Evolutionary conservation across 805 yeast genomes (phyloP).

Genomic region (Wickerhamomyces bisporus): DNA sequence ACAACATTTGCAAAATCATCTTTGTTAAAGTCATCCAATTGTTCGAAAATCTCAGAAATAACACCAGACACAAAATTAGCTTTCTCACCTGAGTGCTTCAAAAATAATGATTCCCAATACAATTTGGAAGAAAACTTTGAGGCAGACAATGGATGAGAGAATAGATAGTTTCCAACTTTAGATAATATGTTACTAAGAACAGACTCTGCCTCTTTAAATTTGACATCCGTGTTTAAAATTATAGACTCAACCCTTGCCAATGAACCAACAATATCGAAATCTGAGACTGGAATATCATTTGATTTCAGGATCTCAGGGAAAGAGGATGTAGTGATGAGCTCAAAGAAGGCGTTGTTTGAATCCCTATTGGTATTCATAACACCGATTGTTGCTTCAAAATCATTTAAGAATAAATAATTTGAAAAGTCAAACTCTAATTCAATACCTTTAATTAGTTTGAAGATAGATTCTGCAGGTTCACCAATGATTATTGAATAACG

Average conservation of each 20-base stretch:
- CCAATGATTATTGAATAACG: slow-evolving; percentile 51
- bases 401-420: slow-evolving; percentile 12
- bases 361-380: slow-evolving; percentile 12
- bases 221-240: slow-evolving; percentile 20
- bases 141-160: slow-evolving; percentile 12
- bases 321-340: slow-evolving; percentile 29
- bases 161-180: slow-evolving; percentile 39
- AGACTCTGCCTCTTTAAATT: slow-evolving; percentile 20
- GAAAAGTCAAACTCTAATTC: slow-evolving; percentile 20
- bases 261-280: slow-evolving; percentile 44
- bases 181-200: slow-evolving; percentile 35
- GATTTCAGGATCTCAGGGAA: slow-evolving; percentile 22
- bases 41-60: slow-evolving; percentile 33
- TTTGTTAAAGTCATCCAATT: slow-evolving; percentile 19
- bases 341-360: slow-evolving; percentile 27
- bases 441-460: slow-evolving; percentile 7
- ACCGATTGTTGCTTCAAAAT: slow-evolving; percentile 11
- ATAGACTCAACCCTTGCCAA: slow-evolving; percentile 34
- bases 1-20: slow-evolving; percentile 12
- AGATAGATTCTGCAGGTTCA: slow-evolving; percentile 37
- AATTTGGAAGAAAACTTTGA: slow-evolving; percentile 15
- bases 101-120: slow-evolving; percentile 27
- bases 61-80: slow-evolving; percentile 26
- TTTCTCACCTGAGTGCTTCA: slow-evolving; percentile 16
- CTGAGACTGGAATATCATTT: slow-evolving; percentile 36